Base-by-base conservation (phyloP, 805 yeast genomes). In the Ogataea ramenticola region DNA sequence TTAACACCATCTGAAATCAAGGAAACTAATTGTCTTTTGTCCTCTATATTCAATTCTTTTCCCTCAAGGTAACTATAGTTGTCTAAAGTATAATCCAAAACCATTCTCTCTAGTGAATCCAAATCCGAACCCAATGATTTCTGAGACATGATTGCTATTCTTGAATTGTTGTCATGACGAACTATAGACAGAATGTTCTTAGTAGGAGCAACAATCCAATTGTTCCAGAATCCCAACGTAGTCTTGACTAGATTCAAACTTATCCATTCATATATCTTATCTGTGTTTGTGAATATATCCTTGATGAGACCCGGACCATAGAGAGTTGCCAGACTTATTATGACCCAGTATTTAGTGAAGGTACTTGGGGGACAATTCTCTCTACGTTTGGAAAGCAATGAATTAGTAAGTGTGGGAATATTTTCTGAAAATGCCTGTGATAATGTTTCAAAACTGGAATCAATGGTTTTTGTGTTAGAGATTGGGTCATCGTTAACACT, bases 51-150 rank as follows among this genome's bases (percentile, higher is more conserved):
- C 39, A 14, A 46, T 14, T 7, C 33, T 1, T 9, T 40, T 24
- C 46, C 43, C 5, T 46, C 30, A 4, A 53, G 42, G 7, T 50
- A 43, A 6, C 48, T 36, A 30, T 51, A 45, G 35, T 56, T 60
- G 41, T 76, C 80, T 2, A 61, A 42, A 1, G 77, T 72, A 57
- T 82, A 87, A 42, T 86, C 93, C 17, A 80, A 67, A 2, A 88
- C 87, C 99, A 91, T 91, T 45, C 96, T 64, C 56, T 88, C 89
- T 42, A 91, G 70, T 2, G 96, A 84, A 39, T 79, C 77, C 51
- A 88, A 66, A 54, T 90, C 97, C 0, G 93, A 77, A 32, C 75
- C 72, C 16, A 93, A 68, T 1, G 96, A 83, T 43, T 85, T 83
- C 57, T 84, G 83, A 3, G 91, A 79, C 64, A 86, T 80, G 20